Base-by-base conservation (phyloP, 1,284 basidiomycete genomes). In the Porodaedalea pini region DNA sequence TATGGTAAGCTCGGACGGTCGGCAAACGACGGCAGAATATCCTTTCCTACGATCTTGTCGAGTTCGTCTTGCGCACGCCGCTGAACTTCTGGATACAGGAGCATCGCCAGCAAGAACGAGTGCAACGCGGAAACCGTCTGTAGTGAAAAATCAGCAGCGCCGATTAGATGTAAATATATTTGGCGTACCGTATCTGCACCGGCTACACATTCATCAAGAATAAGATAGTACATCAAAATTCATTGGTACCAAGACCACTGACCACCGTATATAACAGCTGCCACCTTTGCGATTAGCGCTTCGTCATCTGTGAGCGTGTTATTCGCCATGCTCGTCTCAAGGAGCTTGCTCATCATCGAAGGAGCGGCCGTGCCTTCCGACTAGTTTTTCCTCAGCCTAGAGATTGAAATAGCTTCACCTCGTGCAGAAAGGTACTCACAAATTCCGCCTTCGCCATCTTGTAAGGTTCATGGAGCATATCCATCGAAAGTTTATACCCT, bases 1-100 rank as follows among this genome's bases (percentile, higher is more conserved):
- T 61, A 66, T 31, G 66, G 66, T 6, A 66, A 51, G 11, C 62
- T 57, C 10, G 51, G 54, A 31, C 56, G 44, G 37, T 67, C 65
- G 15, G 56, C 58, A n/a, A 62, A 53, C 0, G 56, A 61, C 4
- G 65, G 65, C 10, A 59, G 37, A 25, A 55, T 41, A 37, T 59
- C 60, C 23, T 50, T 56, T 4, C 64, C 65, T 2, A 65, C 47
- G 13, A 65, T 62, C 17, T 41, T 62, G 31, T 63, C 62, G 2
- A 62, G 41, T 45, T 63, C 62, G 17, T 58, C 60, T 44, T 63
- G 62, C 4, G 44, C 62, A 8, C 50, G 47, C 10, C 23, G 41
- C 32, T 52, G 43, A 4, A 19, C 49, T 2, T 63, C 60, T 2
- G 64, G 64, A 34, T 59, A 36, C 15, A 60, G 58, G 1, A 59